These are phyloP conservation scores for Pyrenophora teres DNA, from an alignment of 2,329 filamentous ascomycete species.

Conservation along the genomic window DNA sequence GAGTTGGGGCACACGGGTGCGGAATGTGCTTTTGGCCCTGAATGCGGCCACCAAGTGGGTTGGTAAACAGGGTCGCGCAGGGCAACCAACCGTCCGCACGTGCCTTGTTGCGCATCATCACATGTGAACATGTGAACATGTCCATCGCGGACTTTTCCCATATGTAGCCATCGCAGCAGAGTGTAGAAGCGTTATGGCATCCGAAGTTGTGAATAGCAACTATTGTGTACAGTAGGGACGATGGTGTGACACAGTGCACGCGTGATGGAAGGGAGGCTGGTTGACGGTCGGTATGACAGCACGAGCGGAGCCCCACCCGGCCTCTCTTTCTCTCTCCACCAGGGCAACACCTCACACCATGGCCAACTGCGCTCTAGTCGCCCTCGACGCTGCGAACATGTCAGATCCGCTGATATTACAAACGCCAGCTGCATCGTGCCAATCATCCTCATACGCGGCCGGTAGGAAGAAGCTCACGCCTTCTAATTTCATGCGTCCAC, in stretches of 20 bases:
- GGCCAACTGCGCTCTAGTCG: too few species aligned
- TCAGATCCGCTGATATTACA: too few species aligned
- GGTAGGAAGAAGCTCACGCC: too few species aligned
- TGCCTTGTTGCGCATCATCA: background rate
- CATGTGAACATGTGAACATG: background rate
- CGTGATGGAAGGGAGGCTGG: background rate
- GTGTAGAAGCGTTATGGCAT: too few species aligned
- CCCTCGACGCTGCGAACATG: too few species aligned
- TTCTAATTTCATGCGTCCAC: too few species aligned
- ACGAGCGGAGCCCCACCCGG: background rate
- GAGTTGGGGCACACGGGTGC: background rate
- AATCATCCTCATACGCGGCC: too few species aligned
- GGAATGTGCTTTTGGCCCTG: slow-evolving; percentile 3
- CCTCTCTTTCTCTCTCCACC: background rate
- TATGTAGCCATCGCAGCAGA: too few species aligned
- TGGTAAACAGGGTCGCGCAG: slow-evolving; percentile 13
- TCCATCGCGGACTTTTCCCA: too few species aligned
- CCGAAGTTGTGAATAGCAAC: too few species aligned
- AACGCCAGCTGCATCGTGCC: too few species aligned
- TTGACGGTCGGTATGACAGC: background rate
- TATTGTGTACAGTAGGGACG: too few species aligned
- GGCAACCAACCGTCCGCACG: slow-evolving; percentile 3
- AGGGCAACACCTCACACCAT: background rate
- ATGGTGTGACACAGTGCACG: background rate
- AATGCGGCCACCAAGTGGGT: background rate